These are phyloP conservation scores for Chaetothyriales sp. DNA, from an alignment of 2,329 filamentous ascomycete genomes.

Conservation along the genomic window DNA sequence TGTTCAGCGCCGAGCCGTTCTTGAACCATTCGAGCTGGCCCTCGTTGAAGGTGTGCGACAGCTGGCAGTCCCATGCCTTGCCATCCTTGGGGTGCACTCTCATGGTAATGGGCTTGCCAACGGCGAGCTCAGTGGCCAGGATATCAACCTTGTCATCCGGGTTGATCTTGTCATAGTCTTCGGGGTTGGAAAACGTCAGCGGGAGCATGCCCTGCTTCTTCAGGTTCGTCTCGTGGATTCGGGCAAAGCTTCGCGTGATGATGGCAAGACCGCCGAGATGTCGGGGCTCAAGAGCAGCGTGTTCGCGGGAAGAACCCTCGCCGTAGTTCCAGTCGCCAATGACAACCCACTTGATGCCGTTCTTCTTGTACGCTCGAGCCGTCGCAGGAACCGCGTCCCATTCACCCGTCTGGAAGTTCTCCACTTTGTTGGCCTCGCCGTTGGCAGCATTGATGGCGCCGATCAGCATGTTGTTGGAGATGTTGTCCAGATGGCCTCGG, in stretches of 20 bases:
- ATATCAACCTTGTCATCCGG: constrained; percentile 88
- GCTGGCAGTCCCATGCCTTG: constrained; percentile 62
- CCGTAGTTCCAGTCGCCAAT: constrained; percentile 99
- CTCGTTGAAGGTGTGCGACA: constrained; percentile 95
- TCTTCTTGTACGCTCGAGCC: constrained; percentile 96
- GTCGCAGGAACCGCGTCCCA: constrained; percentile 82
- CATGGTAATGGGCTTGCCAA: constrained; percentile 87
- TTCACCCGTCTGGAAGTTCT: constrained; percentile 74
- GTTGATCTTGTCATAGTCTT: constrained; percentile 94
- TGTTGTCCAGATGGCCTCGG: constrained; percentile 97
- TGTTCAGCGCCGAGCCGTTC: constrained; percentile 94
- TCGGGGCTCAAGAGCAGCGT: constrained; percentile 92
- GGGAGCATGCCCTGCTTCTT: constrained; percentile 99
- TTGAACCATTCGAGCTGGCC: constrained; percentile 98
- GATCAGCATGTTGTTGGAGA: constrained; percentile 99
- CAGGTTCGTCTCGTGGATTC: constrained; percentile 99
- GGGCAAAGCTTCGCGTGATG: constrained; percentile 88
- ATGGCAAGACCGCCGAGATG: constrained; percentile 95
- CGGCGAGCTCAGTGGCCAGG: constrained; percentile 72
- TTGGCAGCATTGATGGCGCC: constrained; percentile 94
- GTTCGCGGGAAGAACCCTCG: constrained; percentile 93
- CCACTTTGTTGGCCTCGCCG: constrained; percentile 92
- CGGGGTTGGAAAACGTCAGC: constrained; percentile 84
- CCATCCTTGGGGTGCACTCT: constrained; percentile 84
- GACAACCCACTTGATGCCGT: constrained; percentile 93